A percentile compares a stretch with the other conserved stretches of the same genome.
Conservation (phyloP, 2,329 filamentous ascomycete genomes). For the Trichoderma citrinoviride region DNA sequence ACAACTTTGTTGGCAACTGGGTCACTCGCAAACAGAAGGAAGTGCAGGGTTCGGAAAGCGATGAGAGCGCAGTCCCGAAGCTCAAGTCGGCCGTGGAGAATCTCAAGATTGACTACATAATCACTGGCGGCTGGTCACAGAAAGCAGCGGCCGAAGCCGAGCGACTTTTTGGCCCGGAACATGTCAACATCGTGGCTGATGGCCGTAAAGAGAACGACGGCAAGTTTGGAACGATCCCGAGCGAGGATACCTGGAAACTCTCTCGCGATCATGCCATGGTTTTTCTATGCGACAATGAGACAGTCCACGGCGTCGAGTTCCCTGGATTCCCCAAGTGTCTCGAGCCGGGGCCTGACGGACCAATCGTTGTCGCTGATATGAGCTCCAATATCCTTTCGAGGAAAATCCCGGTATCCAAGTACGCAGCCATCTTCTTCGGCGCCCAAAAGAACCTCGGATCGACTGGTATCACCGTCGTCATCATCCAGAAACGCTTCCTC, state of each 20-base stretch:
- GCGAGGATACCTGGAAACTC: slow-evolving; percentile 72
- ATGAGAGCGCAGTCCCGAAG: too few species aligned
- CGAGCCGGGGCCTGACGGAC: slow-evolving; percentile 55
- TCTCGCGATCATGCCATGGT: slow-evolving; percentile 73
- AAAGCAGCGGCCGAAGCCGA: slow-evolving; percentile 84
- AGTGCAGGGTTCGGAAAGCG: too few species aligned
- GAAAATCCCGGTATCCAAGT: slow-evolving; percentile 70
- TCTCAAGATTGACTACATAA: slow-evolving; percentile 74
- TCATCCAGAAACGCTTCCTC: slow-evolving; percentile 78
- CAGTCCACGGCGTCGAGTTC: slow-evolving; percentile 90
- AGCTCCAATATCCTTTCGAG: slow-evolving; percentile 88
- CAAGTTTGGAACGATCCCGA: slow-evolving; percentile 83
- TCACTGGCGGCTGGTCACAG: slow-evolving; percentile 79
- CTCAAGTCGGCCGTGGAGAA: slow-evolving; percentile 58
- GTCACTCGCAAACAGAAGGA: neutral
- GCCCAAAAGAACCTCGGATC: slow-evolving; percentile 93
- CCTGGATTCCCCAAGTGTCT: slow-evolving; percentile 67
- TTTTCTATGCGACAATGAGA: slow-evolving; percentile 94
- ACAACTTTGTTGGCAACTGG: slow-evolving; percentile 3
- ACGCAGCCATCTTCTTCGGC: slow-evolving; percentile 82
- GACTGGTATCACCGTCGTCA: slow-evolving; percentile 80
- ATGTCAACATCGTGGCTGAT: slow-evolving; percentile 73
- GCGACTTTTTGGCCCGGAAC: slow-evolving; percentile 40
- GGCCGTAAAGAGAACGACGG: slow-evolving; percentile 61
- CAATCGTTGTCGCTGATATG: slow-evolving; percentile 88